A percentile compares a stretch with the other conserved stretches of the same genome.
Conservation (phyloP, 192 early-diverging fungal species). For the Globomyces pollinis-pini region DNA sequence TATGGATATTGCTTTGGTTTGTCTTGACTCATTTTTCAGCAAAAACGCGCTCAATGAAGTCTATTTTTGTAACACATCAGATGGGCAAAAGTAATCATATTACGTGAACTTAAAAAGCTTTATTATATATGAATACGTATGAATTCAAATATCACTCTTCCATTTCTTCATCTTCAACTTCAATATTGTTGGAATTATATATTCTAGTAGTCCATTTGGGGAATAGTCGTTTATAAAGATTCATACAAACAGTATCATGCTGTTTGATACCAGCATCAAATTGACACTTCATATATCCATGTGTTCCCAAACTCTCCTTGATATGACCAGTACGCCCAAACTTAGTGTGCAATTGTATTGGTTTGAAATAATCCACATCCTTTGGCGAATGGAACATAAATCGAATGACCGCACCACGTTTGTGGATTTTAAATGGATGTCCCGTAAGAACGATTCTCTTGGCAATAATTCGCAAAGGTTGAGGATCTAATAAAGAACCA, state of each 20-base stretch:
- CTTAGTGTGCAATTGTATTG: conserved; percentile 88
- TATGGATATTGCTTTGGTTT: conserved; percentile 17
- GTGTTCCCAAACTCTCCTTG: conserved; percentile 86
- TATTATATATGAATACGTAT: no score
- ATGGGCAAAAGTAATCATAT: no score
- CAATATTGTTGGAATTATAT: conserved; percentile 2
- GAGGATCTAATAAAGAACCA: conserved; percentile 65
- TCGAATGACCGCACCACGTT: conserved; percentile 83
- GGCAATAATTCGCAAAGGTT: conserved; percentile 81
- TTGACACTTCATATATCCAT: conserved; percentile 93
- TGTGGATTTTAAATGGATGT: conserved; percentile 91
- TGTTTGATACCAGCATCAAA: conserved; percentile 85
- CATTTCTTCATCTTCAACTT: background rate
- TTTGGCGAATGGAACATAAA: conserved; percentile 96
- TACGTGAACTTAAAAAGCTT: no score
- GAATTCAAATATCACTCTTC: conserved; percentile 3
- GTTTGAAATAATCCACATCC: conserved; percentile 93
- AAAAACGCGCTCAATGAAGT: no score
- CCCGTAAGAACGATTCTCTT: conserved; percentile 93
- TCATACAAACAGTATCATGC: conserved; percentile 94
- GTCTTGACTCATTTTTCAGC: no score
- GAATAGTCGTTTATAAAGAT: conserved; percentile 91
- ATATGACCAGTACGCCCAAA: conserved; percentile 88
- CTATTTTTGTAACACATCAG: no score
- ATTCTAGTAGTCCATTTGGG: conserved; percentile 87